phyloP scores from a whole-genome alignment of 805 yeast species.

The baker's yeast (Saccharomyces cerevisiae) region DNA sequence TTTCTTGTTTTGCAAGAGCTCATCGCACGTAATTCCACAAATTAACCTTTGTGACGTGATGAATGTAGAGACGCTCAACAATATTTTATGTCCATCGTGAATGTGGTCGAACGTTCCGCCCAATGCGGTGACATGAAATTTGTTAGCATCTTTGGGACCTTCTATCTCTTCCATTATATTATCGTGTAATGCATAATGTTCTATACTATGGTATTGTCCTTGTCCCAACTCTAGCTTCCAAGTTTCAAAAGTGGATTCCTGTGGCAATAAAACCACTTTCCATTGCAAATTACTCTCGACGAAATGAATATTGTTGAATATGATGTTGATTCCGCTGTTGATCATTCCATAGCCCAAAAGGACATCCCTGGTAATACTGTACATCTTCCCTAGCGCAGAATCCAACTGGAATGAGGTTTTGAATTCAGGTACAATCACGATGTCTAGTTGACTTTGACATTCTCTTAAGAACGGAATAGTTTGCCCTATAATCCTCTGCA shows the following conservation, averaged over 20 bases:
- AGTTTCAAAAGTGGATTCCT: background rate
- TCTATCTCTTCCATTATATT: background rate
- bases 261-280: background rate
- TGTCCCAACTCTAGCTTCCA: background rate
- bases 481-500: background rate
- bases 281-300: background rate
- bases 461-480: background rate
- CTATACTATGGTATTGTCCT: background rate
- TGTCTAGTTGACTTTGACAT: slow-evolving; percentile 10
- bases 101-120: slow-evolving; percentile 98
- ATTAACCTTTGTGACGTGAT: slow-evolving; percentile 49
- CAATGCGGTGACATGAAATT: slow-evolving; percentile 45
- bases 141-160: slow-evolving; percentile 18
- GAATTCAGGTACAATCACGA: slow-evolving; percentile 16
- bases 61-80: slow-evolving; percentile 65
- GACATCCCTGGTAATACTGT: slow-evolving; percentile 22
- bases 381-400: slow-evolving; percentile 21
- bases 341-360: slow-evolving; percentile 8
- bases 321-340: background rate
- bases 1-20: slow-evolving; percentile 65
- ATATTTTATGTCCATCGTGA: slow-evolving; percentile 89
- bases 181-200: slow-evolving; percentile 1
- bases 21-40: slow-evolving; percentile 77
- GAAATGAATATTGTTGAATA: background rate
- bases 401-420: slow-evolving; percentile 19